Evolutionary conservation across 805 yeast genomes (phyloP).

Genomic region (Priceomyces fermenticarens): DNA sequence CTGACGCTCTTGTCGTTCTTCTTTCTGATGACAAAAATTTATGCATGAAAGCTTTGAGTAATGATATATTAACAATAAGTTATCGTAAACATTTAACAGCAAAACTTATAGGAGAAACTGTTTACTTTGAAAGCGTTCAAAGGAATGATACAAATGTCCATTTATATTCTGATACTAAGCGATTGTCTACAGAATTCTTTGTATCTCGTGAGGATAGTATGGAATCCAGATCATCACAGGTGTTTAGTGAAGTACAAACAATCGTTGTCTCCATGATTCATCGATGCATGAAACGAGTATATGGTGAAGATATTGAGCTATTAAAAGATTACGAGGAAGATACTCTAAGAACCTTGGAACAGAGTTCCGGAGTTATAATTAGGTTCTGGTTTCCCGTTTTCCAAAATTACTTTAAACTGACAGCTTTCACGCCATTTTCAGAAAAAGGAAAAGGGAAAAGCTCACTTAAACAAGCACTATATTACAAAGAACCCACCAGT

Average conservation of each 20-base stretch:
- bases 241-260: conserved; percentile 41
- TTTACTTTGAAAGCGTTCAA: conserved; percentile 31
- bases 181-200: no score
- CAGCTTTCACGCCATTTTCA: conserved; percentile 16
- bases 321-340: conserved; percentile 44
- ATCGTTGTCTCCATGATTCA: conserved; percentile 47
- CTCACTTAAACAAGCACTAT: conserved; percentile 15
- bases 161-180: no score
- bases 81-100: conserved; percentile 46
- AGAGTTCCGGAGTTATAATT: conserved; percentile 40
- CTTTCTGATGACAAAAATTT: conserved; percentile 83
- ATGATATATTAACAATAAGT: conserved; percentile 63
- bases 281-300: conserved; percentile 49
- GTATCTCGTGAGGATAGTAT: no score
- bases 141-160: conserved; percentile 3
- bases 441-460: conserved; percentile 12
- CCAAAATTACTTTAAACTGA: conserved; percentile 39
- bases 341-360: conserved; percentile 31
- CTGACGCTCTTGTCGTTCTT: conserved; percentile 47
- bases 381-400: conserved; percentile 60
- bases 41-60: conserved; percentile 71
- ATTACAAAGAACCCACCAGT: conserved; percentile 22
- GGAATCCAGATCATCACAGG: conserved; percentile 4
- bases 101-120: conserved; percentile 36
- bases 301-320: conserved; percentile 54